These are phyloP conservation scores for Stachybotrys chlorohalonatus DNA, from an alignment of 2,329 filamentous ascomycete species.

Conservation along the genomic window DNA sequence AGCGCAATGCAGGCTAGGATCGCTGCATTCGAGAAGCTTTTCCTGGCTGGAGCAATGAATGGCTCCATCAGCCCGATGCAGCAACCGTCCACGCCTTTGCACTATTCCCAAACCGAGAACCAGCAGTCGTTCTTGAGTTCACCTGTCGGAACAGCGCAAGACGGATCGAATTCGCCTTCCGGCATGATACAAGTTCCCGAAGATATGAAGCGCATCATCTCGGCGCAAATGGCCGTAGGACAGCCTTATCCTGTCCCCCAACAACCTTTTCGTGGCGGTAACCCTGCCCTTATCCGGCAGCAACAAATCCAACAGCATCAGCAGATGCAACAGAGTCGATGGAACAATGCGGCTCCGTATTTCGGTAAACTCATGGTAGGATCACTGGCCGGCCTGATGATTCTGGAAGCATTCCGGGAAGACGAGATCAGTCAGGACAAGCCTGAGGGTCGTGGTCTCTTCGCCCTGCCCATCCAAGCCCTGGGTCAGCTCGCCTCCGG, in stretches of 20 bases:
- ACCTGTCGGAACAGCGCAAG: slow-evolving; percentile 30
- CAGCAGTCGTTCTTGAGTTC: slow-evolving; percentile 38
- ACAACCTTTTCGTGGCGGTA: slow-evolving; percentile 35
- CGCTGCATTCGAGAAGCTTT: slow-evolving; percentile 67
- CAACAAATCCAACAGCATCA: slow-evolving; percentile 47
- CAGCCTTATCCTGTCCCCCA: slow-evolving; percentile 42
- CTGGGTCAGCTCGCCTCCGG: slow-evolving; percentile 38
- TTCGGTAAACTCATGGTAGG: slow-evolving; percentile 83
- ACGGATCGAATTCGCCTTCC: slow-evolving; percentile 31
- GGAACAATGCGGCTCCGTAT: slow-evolving; percentile 46
- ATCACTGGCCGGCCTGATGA: slow-evolving; percentile 84
- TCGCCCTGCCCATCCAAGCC: slow-evolving; percentile 52
- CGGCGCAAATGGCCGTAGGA: slow-evolving; percentile 45
- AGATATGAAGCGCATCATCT: slow-evolving; percentile 53
- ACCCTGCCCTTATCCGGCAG: slow-evolving; percentile 39
- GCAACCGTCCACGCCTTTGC: slow-evolving; percentile 43
- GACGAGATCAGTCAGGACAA: slow-evolving; percentile 56
- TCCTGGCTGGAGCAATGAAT: slow-evolving; percentile 66
- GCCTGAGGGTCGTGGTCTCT: slow-evolving; percentile 57
- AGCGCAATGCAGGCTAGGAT: slow-evolving; percentile 68
- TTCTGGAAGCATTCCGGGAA: slow-evolving; percentile 70
- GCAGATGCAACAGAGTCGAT: slow-evolving; percentile 40
- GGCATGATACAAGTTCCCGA: slow-evolving; percentile 60
- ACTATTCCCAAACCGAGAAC: slow-evolving; percentile 28
- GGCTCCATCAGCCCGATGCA: slow-evolving; percentile 46